Conservation (phyloP, 2,329 filamentous ascomycete genomes). For the Pseudofabraea citricarpa region DNA sequence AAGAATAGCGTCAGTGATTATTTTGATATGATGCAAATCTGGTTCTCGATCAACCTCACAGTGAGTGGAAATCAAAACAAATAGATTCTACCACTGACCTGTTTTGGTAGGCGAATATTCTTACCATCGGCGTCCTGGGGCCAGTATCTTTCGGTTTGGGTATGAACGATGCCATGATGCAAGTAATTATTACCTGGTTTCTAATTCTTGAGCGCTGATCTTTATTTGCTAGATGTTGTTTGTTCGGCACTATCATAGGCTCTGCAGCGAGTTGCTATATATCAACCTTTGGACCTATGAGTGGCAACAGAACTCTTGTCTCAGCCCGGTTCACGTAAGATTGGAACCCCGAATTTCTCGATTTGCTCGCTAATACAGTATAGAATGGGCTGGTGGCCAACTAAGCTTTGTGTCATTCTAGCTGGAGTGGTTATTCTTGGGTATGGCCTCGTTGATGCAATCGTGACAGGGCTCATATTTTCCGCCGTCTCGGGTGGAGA, state of each 20-base stretch:
- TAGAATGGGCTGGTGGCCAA: slow-evolving; percentile 1
- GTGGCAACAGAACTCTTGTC: slow-evolving; percentile 1
- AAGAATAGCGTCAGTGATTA: not conserved
- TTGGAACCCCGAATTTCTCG: no score
- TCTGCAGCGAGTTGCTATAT: not conserved
- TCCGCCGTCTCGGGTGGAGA: not conserved
- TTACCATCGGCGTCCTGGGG: not conserved
- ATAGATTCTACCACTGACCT: not conserved
- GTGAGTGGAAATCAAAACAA: not conserved
- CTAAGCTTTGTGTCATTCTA: not conserved
- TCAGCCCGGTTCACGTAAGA: not conserved
- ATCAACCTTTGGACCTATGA: not conserved
- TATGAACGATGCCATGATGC: not conserved
- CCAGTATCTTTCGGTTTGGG: slow-evolving; percentile 1
- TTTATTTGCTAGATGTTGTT: not conserved
- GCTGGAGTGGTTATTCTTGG: not conserved
- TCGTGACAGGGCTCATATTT: not conserved
- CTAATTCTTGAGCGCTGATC: not conserved
- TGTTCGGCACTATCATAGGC: slow-evolving; percentile 1
- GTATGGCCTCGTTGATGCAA: not conserved
- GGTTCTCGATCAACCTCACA: slow-evolving; percentile 1
- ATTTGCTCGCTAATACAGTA: not conserved
- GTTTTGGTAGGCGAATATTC: not conserved
- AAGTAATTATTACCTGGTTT: not conserved
- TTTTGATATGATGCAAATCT: not conserved